phyloP scores from a whole-genome alignment of 768 basidiomycete species.

The Rhodocollybia butyracea region DNA sequence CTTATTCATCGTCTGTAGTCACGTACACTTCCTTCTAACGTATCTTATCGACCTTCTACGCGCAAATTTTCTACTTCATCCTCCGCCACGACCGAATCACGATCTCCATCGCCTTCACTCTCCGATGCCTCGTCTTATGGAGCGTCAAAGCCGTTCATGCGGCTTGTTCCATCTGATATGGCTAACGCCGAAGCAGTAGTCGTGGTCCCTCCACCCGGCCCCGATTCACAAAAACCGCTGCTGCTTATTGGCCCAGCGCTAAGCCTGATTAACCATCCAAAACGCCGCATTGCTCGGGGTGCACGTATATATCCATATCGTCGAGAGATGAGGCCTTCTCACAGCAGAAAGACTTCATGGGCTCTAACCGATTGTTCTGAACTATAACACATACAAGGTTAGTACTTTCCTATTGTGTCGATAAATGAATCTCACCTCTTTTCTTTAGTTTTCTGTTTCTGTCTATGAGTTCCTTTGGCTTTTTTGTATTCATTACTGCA shows the following conservation, averaged over 20 bases:
- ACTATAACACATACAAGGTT: neutral
- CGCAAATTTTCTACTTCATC: slow-evolving; percentile 37
- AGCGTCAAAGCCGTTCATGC: slow-evolving; percentile 30
- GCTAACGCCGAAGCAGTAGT: slow-evolving; percentile 54
- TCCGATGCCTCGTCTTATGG: slow-evolving; percentile 22
- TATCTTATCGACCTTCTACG: neutral
- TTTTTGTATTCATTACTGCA: neutral
- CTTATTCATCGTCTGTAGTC: neutral
- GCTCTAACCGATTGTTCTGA: neutral
- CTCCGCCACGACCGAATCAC: slow-evolving; percentile 30
- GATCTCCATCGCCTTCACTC: slow-evolving; percentile 32
- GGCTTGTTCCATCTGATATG: slow-evolving; percentile 47
- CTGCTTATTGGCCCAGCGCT: slow-evolving; percentile 51
- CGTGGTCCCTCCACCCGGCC: slow-evolving; percentile 31
- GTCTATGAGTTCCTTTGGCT: neutral
- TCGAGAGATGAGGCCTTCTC: slow-evolving; percentile 7
- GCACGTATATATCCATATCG: slow-evolving; percentile 58
- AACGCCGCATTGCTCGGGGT: slow-evolving; percentile 38
- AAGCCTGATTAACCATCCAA: slow-evolving; percentile 41
- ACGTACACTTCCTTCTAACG: neutral
- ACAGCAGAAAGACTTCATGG: slow-evolving; percentile 1
- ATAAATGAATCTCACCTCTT: neutral
- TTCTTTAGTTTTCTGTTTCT: neutral
- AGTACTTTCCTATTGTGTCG: neutral
- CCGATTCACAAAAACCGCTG: slow-evolving; percentile 28